Base-by-base conservation (phyloP, 345 rosid species). In the Dimocarpus longan region DNA sequence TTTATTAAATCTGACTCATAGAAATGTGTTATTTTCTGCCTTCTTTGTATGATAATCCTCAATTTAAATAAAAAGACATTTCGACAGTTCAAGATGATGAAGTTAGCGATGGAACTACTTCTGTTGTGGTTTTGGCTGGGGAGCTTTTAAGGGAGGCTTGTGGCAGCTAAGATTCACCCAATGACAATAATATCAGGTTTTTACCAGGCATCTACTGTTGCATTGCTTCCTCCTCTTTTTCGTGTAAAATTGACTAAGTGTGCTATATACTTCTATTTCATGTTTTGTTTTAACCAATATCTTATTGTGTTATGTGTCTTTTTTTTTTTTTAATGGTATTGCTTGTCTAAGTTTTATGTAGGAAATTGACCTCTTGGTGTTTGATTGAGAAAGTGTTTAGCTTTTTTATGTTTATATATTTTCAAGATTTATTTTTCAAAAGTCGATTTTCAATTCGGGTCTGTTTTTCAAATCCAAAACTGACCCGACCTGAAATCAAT, bases 31-130 rank as follows among this genome's bases (percentile, higher is more conserved):
- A 43, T 63, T 24, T 24, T 19, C 24, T 15, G 18, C 54, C 19
- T 60, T 22, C 21, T 62, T 70, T 57, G 43, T n/a, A 57, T 67
- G n/a, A 22, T 46, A 76, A 46, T 69, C 78, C 81, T 79, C 79
- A 63, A 79, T 59, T 39, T 44, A 13, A 62, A 42, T 5, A 40
- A 73, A 70, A 6, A 94, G 99, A 96, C 76, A 96, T 96, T 77
- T 96, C 99, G 10, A 96, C 94, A 91, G 99, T 96, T 76, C 99
- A 96, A 86, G 99, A 96, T 84, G 99, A 96, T 79, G 99, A 96
- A 89, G 99, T 96, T 74, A 98, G 99, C 77, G 99, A 96, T 81
- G 99, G 99, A 64, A 96, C 98, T 77, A 96, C 99, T 70, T 96
- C 99, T 68, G 99, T 96, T 79, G 99, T 93, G 83, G 97, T 96